Evolutionary conservation across 257 asterid genomes (phyloP).

Genomic region (Ballota nigra): DNA sequence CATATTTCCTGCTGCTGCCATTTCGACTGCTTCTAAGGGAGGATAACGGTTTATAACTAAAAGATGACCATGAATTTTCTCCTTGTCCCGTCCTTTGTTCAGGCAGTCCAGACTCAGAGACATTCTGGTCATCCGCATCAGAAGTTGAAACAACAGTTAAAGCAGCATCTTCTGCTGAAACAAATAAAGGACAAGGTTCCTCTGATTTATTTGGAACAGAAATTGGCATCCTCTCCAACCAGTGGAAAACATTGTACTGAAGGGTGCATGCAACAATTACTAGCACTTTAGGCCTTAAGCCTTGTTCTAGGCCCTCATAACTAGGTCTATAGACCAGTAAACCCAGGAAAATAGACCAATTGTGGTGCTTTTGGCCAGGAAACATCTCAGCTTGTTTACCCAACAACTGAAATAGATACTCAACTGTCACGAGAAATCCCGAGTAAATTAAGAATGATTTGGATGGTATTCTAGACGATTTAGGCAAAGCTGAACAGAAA

Average conservation of each 20-base stretch:
- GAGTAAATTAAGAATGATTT: constrained; percentile 75
- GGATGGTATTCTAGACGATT: constrained; percentile 88
- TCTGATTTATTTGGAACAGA: constrained; percentile 50
- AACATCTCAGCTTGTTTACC: constrained; percentile 82
- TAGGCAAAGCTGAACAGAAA: constrained; percentile 67
- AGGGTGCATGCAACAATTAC: constrained; percentile 92
- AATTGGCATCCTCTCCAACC: constrained; percentile 76
- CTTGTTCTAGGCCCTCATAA: constrained; percentile 82
- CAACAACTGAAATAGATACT: constrained; percentile 96
- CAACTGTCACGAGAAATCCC: constrained; percentile 69
- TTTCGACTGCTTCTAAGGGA: constrained; percentile 38
- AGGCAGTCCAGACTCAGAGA: constrained; percentile 36
- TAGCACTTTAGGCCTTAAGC: constrained; percentile 85
- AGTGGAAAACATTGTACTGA: constrained; percentile 84
- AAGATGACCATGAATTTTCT: constrained; percentile 51
- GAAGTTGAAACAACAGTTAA: constrained; percentile 36
- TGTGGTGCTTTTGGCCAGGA: constrained; percentile 83
- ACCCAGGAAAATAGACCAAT: constrained; percentile 70
- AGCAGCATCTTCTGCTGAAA: constrained; percentile 59
- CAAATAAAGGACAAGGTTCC: constrained; percentile 92
- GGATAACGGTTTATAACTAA: constrained; percentile 37
- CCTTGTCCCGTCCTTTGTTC: constrained; percentile 35
- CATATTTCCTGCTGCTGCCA: constrained; percentile 42
- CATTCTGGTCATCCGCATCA: constrained; percentile 37
- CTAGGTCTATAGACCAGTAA: constrained; percentile 57